Evolutionary conservation across 768 basidiomycete genomes (phyloP), one percentile per base, ranked within the genome.

Genomic region (Lactarius akahatsu): DNA sequence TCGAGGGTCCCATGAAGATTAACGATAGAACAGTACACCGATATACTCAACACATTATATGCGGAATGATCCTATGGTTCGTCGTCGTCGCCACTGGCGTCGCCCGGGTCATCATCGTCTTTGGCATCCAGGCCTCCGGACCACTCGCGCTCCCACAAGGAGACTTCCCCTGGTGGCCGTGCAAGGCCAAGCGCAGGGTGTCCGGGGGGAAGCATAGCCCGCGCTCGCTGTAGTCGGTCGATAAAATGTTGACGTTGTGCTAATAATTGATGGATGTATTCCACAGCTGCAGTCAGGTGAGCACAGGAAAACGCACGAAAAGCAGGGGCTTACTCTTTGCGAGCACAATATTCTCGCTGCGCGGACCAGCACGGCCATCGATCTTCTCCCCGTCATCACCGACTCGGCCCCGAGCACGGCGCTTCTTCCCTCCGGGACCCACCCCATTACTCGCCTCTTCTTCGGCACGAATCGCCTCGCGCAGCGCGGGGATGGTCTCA

Each of bases 321-420:
- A n/a, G 40, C 16, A 32, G 43, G 55, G 43, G 67, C 92, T 72
- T 73, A 96, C 94, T 93, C 77, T 96, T 94, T 45, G 85, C 84
- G 45, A 96, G 76, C 4, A 96, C 94, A 55, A 96, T 85, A 65
- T 93, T 92, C 78, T 96, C 94, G 74, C 94, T 96, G 72, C 90
- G 82, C 8, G 95, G 93, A 1, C 94, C 95, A 0, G 92, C 91
- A 32, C 95, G 80, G 13, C 94, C 94, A 71, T 96, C 94, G 5
- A 84, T 70, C 76, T 85, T 86, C 71, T 90, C 87, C 5, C 83
- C 86, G 20, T 80, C 81, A 54, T 78, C 82, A 23, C 78, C 79
- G 68, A 74, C 57, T 69, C 52, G 72, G 64, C 38, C 61, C 57
- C 62, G 69, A 38, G 63, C 47, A 64, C 73, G 75, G 62, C 72